phyloP scores from a whole-genome alignment of 768 basidiomycete genomes.

The Calvatia gigantea region DNA sequence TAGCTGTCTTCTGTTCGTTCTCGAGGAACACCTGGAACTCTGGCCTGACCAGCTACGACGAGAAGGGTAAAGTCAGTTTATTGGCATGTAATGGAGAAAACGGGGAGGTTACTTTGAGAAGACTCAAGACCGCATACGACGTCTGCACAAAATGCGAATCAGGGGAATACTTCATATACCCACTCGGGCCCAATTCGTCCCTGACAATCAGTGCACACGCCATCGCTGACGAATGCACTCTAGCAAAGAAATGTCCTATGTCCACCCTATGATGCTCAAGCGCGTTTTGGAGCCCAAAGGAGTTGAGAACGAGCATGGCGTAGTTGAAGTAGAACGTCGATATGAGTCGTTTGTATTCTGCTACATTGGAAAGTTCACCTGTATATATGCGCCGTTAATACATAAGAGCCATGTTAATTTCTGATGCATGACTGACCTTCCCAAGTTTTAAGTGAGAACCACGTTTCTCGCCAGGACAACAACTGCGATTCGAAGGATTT shows the following conservation, averaged over 20 bases:
- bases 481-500: slow-evolving; percentile 83
- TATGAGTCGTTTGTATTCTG: slow-evolving; percentile 47
- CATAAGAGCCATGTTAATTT: too few species aligned
- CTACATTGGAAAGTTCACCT: slow-evolving; percentile 24
- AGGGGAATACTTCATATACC: slow-evolving; percentile 78
- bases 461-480: slow-evolving; percentile 50
- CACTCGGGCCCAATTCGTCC: slow-evolving; percentile 74
- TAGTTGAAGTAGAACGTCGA: slow-evolving; percentile 83
- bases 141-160: slow-evolving; percentile 91
- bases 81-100: slow-evolving; percentile 5
- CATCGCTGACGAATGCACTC: slow-evolving; percentile 70
- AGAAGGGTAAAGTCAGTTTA: slow-evolving; percentile 3
- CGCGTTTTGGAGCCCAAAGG: slow-evolving; percentile 96
- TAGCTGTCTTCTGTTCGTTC: slow-evolving; percentile 68
- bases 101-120: slow-evolving; percentile 81
- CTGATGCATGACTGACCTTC: slow-evolving; percentile 28
- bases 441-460: slow-evolving; percentile 39
- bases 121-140: slow-evolving; percentile 89
- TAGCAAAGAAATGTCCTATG: slow-evolving; percentile 80
- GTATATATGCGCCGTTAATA: background rate
- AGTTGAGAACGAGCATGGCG: slow-evolving; percentile 84
- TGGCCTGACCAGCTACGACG: slow-evolving; percentile 67
- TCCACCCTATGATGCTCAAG: slow-evolving; percentile 72
- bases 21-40: slow-evolving; percentile 78
- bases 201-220: slow-evolving; percentile 69